These are phyloP conservation scores for Acacia crassicarpa DNA, from an alignment of 306 rosid genomes.

Conservation along the genomic window DNA sequence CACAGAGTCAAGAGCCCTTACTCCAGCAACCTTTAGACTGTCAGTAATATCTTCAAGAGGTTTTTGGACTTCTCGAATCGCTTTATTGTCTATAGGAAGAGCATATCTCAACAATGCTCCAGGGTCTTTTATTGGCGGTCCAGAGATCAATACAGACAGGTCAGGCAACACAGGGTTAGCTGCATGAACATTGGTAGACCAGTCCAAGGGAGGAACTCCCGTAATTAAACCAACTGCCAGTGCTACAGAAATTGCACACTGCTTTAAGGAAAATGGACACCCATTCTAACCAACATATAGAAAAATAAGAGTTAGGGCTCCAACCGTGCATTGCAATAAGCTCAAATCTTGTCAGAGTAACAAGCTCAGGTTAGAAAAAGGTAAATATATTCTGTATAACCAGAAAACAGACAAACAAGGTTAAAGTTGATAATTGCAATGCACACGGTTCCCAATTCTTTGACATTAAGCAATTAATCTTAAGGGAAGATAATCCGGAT, in stretches of 20 bases:
- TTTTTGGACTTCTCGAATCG: conserved; percentile 92
- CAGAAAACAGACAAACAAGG: conserved; percentile 1
- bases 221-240: conserved; percentile 75
- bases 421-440: conserved; percentile 7
- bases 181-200: conserved; percentile 55
- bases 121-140: conserved; percentile 97
- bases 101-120: conserved; percentile 91
- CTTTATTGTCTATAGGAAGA: conserved; percentile 90
- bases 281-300: conserved; percentile 52
- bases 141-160: conserved; percentile 81
- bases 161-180: conserved; percentile 70
- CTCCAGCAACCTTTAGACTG: conserved; percentile 85
- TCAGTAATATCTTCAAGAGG: conserved; percentile 97
- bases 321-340: conserved; percentile 15
- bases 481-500: background rate
- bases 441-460: conserved; percentile 9
- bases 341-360: conserved; percentile 10
- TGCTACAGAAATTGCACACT: conserved; percentile 73
- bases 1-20: conserved; percentile 84
- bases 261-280: conserved; percentile 62
- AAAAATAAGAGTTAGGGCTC: conserved; percentile 20
- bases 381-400: background rate
- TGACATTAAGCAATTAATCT: conserved; percentile 11
- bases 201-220: conserved; percentile 76
- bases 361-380: background rate